These are phyloP conservation scores for Xerophyta viscosa DNA, from an alignment of 106 monocot species.

Conservation along the genomic window DNA sequence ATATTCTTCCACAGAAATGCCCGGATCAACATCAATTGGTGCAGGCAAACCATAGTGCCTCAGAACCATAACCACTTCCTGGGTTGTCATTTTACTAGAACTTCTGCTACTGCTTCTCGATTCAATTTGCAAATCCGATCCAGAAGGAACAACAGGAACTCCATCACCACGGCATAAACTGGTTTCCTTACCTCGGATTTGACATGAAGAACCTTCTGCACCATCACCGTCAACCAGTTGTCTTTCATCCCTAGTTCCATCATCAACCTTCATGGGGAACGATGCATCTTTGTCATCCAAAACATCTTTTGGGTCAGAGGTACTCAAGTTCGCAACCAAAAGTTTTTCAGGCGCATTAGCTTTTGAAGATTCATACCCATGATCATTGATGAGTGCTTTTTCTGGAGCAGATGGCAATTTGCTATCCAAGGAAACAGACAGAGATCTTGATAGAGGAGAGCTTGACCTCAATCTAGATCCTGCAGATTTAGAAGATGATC, in stretches of 20 bases:
- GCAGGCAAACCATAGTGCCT: conserved; percentile 41
- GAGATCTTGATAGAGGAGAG: conserved; percentile 10
- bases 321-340: neutral
- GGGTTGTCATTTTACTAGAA: conserved; percentile 21
- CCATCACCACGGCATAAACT: conserved; percentile 1
- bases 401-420: conserved; percentile 16
- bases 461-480: conserved; percentile 27
- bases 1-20: conserved; percentile 27
- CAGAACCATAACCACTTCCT: conserved; percentile 35
- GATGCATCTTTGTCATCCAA: conserved; percentile 12
- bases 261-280: conserved; percentile 7
- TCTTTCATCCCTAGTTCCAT: conserved; percentile 10
- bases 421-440: conserved; percentile 36
- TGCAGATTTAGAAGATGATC: conserved; percentile 19
- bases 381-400: conserved; percentile 8
- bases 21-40: conserved; percentile 17
- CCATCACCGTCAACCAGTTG: conserved; percentile 4
- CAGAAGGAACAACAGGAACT: neutral
- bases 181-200: neutral
- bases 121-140: neutral
- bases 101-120: conserved; percentile 4
- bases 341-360: neutral
- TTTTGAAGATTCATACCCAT: neutral
- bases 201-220: neutral
- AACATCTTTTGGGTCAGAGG: conserved; percentile 6